Percentiles rank a stretch among this genome's conserved stretches.
Conservation (phyloP, 495 filamentous ascomycete genomes). For the Bathelium albidoporum region DNA sequence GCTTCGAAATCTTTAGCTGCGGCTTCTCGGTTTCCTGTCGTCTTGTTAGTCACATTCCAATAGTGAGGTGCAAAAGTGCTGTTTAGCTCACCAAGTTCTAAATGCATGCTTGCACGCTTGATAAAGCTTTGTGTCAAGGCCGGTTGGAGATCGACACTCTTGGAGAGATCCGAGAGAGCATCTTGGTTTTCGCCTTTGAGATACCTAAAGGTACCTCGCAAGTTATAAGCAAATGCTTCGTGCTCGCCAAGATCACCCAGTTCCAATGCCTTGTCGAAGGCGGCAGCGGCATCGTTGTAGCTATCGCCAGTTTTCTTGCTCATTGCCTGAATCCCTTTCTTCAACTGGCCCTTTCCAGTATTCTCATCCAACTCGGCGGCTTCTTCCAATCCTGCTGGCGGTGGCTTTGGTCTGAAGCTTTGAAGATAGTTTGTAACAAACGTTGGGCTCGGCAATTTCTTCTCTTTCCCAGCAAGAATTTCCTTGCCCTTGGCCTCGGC, state of each 20-base stretch:
- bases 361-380: constrained; percentile 62
- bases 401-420: constrained; percentile 76
- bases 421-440: constrained; percentile 98
- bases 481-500: constrained; percentile 83
- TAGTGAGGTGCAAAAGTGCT: neutral
- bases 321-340: constrained; percentile 70
- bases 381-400: constrained; percentile 76
- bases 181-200: constrained; percentile 75
- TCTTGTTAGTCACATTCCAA: constrained; percentile 22
- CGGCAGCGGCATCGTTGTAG: constrained; percentile 73
- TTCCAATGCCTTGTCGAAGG: constrained; percentile 83
- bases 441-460: constrained; percentile 82
- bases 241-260: constrained; percentile 63
- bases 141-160: constrained; percentile 83
- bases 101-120: constrained; percentile 95
- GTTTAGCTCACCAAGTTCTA: constrained; percentile 67
- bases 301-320: constrained; percentile 75
- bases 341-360: constrained; percentile 73
- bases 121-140: constrained; percentile 91
- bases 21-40: constrained; percentile 67
- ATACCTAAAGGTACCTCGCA: constrained; percentile 92
- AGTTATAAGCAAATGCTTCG: constrained; percentile 87
- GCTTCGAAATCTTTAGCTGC: constrained; percentile 81
- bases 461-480: constrained; percentile 67
- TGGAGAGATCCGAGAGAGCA: constrained; percentile 74